These are phyloP conservation scores for Cokeromyces recurvatus DNA, from an alignment of 371 early-diverging fungal species.

Conservation along the genomic window DNA sequence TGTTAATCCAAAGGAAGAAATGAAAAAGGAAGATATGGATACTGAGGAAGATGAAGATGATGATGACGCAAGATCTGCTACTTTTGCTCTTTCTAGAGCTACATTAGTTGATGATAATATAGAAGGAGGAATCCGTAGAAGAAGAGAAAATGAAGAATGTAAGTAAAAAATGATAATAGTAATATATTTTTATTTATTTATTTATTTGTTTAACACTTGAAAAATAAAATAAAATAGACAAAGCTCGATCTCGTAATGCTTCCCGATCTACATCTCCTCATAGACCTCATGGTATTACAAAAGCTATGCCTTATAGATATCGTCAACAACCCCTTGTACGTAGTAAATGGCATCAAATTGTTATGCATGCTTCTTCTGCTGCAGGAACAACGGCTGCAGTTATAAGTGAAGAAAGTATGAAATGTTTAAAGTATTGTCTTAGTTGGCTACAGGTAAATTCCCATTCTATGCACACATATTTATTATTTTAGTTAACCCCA, in stretches of 20 bases:
- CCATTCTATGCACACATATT: background rate
- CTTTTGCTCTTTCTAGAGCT: conserved; percentile 36
- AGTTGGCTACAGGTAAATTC: conserved; percentile 72
- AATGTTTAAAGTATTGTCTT: conserved; percentile 72
- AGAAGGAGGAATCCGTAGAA: conserved; percentile 19
- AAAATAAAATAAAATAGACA: background rate
- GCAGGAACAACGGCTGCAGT: conserved; percentile 71
- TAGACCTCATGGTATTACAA: conserved; percentile 19
- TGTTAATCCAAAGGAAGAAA: conserved; percentile 16
- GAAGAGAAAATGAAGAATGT: conserved; percentile 35
- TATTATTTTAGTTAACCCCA: no score
- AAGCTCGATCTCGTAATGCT: conserved; percentile 18
- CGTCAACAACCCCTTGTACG: conserved; percentile 24
- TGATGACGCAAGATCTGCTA: conserved; percentile 33
- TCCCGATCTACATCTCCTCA: conserved; percentile 46
- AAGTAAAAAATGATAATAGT: conserved; percentile 27
- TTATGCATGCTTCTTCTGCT: conserved; percentile 64
- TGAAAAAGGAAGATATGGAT: conserved; percentile 11
- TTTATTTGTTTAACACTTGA: no score
- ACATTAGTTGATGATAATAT: conserved; percentile 27
- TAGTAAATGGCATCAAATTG: conserved; percentile 71
- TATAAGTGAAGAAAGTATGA: conserved; percentile 77
- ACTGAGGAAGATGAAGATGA: conserved; percentile 22
- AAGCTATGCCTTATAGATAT: conserved; percentile 13
- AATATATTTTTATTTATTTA: background rate